These are phyloP conservation scores for Cladosporium phlei DNA, from an alignment of 2,329 filamentous ascomycete species.

Conservation along the genomic window DNA sequence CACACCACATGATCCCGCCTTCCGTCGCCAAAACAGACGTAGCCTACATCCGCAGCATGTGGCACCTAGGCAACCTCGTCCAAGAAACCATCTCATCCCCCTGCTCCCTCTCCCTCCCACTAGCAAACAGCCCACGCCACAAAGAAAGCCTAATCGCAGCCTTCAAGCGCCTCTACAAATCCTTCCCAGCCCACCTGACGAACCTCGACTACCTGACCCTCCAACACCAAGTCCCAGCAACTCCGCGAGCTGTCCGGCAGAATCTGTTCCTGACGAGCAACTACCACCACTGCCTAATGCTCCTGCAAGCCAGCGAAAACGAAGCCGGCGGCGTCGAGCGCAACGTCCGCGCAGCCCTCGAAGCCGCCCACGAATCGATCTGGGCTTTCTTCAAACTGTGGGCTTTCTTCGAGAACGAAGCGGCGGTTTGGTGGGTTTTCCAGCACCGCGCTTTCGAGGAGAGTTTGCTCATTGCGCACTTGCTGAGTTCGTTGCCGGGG, in stretches of 20 bases:
- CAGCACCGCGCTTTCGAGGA: constrained; percentile 77
- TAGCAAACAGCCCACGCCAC: constrained; percentile 63
- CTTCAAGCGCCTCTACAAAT: constrained; percentile 67
- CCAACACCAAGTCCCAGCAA: constrained; percentile 51
- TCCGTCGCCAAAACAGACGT: constrained; percentile 31
- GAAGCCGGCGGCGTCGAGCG: constrained; percentile 45
- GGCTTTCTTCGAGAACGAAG: constrained; percentile 63
- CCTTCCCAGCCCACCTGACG: constrained; percentile 66
- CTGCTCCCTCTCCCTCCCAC: constrained; percentile 66
- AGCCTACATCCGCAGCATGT: constrained; percentile 67
- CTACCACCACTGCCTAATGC: constrained; percentile 77
- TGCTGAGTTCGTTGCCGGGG: constrained; percentile 16
- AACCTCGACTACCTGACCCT: constrained; percentile 61
- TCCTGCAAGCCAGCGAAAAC: constrained; percentile 68
- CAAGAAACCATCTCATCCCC: constrained; percentile 73
- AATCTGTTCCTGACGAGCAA: constrained; percentile 76
- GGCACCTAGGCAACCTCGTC: constrained; percentile 73
- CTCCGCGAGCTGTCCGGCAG: constrained; percentile 66
- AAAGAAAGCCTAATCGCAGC: constrained; percentile 66
- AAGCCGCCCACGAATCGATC: constrained; percentile 72
- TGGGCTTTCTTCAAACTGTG: constrained; percentile 70
- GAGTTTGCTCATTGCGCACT: constrained; percentile 37
- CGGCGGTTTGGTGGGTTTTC: constrained; percentile 79
- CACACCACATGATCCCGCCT: constrained; percentile 32
- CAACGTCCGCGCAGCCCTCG: constrained; percentile 65